Percentiles rank a stretch among this genome's conserved stretches.
phyloP scores from a whole-genome alignment of 768 basidiomycete genomes.

The Kwoniella heveanensis region DNA sequence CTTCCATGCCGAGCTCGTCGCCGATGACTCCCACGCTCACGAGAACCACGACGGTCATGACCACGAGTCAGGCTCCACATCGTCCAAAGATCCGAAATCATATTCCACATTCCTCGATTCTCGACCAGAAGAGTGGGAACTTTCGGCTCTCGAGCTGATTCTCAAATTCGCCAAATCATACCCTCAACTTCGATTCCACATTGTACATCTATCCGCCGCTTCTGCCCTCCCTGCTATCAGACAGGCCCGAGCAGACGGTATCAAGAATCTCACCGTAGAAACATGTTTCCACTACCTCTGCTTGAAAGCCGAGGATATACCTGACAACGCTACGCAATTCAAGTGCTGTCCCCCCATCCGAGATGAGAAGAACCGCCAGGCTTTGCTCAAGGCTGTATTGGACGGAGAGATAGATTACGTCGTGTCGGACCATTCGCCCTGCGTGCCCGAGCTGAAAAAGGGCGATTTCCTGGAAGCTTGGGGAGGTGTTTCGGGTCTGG shows the following conservation, averaged over 20 bases:
- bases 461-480: conserved; percentile 80
- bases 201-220: conserved; percentile 91
- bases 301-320: conserved; percentile 72
- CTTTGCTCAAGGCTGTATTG: conserved; percentile 76
- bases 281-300: conserved; percentile 97
- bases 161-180: conserved; percentile 65
- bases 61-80: conserved; percentile 7
- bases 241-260: conserved; percentile 64
- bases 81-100: conserved; percentile 58
- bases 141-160: conserved; percentile 77
- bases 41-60: conserved; percentile 8
- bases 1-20: conserved; percentile 84
- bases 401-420: conserved; percentile 84
- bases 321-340: conserved; percentile 70
- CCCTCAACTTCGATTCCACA: conserved; percentile 69
- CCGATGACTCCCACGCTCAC: conserved; percentile 34
- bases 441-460: conserved; percentile 76
- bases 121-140: conserved; percentile 77
- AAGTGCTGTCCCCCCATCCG: conserved; percentile 97
- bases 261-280: conserved; percentile 79
- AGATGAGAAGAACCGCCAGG: conserved; percentile 68
- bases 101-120: conserved; percentile 85
- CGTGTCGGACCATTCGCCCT: conserved; percentile 96
- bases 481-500: conserved; percentile 92
- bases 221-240: conserved; percentile 75